Conservation (phyloP, 352 stramenopile species). For the Phytophthora megakarya region DNA sequence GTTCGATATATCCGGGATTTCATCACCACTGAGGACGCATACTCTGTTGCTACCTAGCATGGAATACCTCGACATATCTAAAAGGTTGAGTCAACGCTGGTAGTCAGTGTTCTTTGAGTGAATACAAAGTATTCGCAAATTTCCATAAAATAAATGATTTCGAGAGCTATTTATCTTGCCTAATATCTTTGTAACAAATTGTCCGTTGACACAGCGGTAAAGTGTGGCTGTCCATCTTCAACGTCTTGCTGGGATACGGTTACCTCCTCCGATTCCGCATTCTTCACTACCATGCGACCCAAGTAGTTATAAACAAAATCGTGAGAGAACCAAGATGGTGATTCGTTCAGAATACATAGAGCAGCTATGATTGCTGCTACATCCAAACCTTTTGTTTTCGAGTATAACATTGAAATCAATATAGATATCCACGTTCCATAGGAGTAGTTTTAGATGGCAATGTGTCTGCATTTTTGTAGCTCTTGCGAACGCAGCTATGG, state of each 20-base stretch:
- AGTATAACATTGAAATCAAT: constrained; percentile 25
- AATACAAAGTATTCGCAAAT: constrained; percentile 21
- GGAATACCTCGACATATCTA: neutral
- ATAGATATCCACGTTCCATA: constrained; percentile 15
- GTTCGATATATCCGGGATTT: constrained; percentile 7
- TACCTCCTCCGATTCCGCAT: neutral
- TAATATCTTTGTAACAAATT: constrained; percentile 19
- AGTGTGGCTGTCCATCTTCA: too few relatives aligned
- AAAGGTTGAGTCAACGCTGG: too few relatives aligned
- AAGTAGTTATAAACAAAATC: constrained; percentile 15
- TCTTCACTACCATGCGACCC: neutral
- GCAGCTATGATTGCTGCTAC: constrained; percentile 21
- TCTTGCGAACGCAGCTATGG: constrained; percentile 22
- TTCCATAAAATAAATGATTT: constrained; percentile 11
- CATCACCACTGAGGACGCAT: constrained; percentile 9
- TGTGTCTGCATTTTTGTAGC: neutral
- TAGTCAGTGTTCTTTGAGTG: too few relatives aligned
- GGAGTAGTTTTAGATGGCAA: constrained; percentile 9
- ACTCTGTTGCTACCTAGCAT: neutral
- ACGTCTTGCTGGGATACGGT: constrained; percentile 1
- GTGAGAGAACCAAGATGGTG: constrained; percentile 30
- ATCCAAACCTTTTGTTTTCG: constrained; percentile 19
- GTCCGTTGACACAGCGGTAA: neutral
- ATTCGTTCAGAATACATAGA: constrained; percentile 15
- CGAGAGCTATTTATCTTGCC: neutral